Evolutionary conservation across 202 grass and related monocot species (phyloP).

Genomic region (Panicum hallii): DNA sequence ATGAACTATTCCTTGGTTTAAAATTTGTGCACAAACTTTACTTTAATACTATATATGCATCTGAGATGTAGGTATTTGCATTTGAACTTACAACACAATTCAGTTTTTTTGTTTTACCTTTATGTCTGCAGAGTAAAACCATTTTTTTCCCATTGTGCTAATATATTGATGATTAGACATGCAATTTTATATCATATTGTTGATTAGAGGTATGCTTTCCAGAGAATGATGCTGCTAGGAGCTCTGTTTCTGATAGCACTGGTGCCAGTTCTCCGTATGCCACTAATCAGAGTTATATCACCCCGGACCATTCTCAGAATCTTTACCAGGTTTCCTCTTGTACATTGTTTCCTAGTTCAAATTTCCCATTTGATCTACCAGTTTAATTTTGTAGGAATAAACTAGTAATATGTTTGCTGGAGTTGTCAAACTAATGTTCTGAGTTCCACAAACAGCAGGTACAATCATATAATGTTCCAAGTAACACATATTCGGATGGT

Average conservation of each 20-base stretch:
- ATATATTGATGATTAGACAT: constrained; percentile 24
- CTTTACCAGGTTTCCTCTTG: constrained; percentile 65
- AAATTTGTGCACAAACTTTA: not conserved
- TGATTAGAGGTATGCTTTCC: constrained; percentile 48
- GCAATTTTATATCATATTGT: constrained; percentile 30
- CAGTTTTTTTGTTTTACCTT: not conserved
- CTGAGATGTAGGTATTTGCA: not conserved
- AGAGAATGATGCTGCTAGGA: constrained; percentile 60
- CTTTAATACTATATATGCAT: not conserved
- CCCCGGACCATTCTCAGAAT: constrained; percentile 49
- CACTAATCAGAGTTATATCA: constrained; percentile 51
- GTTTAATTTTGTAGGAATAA: constrained; percentile 18
- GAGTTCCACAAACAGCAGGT: constrained; percentile 36
- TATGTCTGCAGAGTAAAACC: not conserved
- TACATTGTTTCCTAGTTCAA: constrained; percentile 24
- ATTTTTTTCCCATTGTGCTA: not conserved
- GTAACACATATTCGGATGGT: constrained; percentile 54
- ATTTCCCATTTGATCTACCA: constrained; percentile 1
- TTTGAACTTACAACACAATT: not conserved
- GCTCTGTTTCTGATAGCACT: constrained; percentile 43
- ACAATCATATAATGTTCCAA: constrained; percentile 46
- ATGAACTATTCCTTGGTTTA: constrained; percentile 2
- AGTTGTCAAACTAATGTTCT: constrained; percentile 28
- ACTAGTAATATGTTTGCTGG: not conserved
- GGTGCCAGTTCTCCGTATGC: constrained; percentile 42